These are phyloP conservation scores for Ricinus communis DNA, from an alignment of 345 rosid genomes.

Conservation along the genomic window DNA sequence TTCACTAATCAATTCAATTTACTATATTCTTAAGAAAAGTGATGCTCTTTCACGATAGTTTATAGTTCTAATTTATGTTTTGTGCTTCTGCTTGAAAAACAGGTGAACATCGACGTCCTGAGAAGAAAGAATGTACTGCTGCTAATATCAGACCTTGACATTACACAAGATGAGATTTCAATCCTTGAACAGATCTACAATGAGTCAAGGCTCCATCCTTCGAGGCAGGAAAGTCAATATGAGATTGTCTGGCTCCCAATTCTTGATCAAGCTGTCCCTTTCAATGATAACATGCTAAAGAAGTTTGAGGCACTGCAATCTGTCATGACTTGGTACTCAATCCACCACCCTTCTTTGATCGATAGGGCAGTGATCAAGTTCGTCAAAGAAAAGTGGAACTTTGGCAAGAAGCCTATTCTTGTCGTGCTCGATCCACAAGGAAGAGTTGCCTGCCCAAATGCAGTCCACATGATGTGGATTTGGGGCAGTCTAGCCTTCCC, in stretches of 20 bases:
- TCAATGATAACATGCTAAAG: not conserved
- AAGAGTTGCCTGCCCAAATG: conserved; percentile 66
- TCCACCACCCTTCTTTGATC: conserved; percentile 7
- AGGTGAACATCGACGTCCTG: conserved; percentile 29
- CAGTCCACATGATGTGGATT: conserved; percentile 96
- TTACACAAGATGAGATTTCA: conserved; percentile 20
- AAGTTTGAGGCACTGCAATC: conserved; percentile 20
- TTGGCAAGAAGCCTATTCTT: conserved; percentile 78
- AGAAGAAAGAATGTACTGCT: conserved; percentile 32
- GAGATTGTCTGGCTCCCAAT: conserved; percentile 37
- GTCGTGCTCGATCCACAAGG: conserved; percentile 89
- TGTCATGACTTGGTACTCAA: conserved; percentile 31
- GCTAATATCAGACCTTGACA: conserved; percentile 30
- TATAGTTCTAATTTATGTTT: too few species aligned
- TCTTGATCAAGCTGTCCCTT: not conserved
- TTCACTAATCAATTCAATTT: not conserved
- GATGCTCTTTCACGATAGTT: too few species aligned
- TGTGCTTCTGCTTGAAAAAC: not conserved
- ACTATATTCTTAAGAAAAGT: too few species aligned
- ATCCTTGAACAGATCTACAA: conserved; percentile 28
- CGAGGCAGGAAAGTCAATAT: conserved; percentile 25
- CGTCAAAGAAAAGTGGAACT: conserved; percentile 70
- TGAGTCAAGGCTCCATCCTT: conserved; percentile 15
- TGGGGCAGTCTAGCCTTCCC: conserved; percentile 94
- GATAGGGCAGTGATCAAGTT: conserved; percentile 30